These are phyloP conservation scores for Neolentinus lepideus DNA, from an alignment of 1,284 basidiomycete species.

Conservation along the genomic window DNA sequence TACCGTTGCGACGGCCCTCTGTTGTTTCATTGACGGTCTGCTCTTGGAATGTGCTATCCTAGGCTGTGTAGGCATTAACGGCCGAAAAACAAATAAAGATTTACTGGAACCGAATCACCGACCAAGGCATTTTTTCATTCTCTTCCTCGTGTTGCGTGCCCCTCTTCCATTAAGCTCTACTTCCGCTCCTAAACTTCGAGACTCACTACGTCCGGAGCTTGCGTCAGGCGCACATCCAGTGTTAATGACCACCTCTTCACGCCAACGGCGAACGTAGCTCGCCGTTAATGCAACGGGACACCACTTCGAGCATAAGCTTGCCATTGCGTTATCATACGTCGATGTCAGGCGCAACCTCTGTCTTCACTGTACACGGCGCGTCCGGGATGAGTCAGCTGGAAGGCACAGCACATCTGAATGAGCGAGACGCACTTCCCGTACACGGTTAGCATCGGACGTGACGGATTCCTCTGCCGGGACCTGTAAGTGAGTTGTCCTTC, in stretches of 20 bases:
- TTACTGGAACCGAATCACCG: too few relatives aligned
- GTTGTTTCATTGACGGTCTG: too few relatives aligned
- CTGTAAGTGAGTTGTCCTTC: background rate
- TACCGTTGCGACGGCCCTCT: background rate
- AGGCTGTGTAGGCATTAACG: too few relatives aligned
- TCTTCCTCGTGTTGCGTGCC: too few relatives aligned
- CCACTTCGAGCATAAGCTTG: background rate
- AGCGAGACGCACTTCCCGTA: background rate
- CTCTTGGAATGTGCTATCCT: too few relatives aligned
- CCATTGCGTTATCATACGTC: background rate
- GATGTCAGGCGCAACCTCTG: background rate
- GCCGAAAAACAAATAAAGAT: too few relatives aligned
- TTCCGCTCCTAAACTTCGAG: too few relatives aligned
- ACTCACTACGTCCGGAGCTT: too few relatives aligned
- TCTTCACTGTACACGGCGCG: background rate
- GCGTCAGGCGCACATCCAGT: too few relatives aligned
- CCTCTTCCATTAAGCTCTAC: too few relatives aligned
- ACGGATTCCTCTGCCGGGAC: background rate
- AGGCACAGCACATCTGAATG: background rate
- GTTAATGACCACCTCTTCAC: too few relatives aligned
- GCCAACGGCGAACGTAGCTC: background rate
- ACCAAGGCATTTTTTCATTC: too few relatives aligned
- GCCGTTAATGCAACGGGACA: background rate
- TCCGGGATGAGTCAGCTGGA: background rate
- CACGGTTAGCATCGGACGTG: background rate